Evolutionary conservation across 176 grass and related monocot species (phyloP).

Genomic region (Microstegium vimineum): DNA sequence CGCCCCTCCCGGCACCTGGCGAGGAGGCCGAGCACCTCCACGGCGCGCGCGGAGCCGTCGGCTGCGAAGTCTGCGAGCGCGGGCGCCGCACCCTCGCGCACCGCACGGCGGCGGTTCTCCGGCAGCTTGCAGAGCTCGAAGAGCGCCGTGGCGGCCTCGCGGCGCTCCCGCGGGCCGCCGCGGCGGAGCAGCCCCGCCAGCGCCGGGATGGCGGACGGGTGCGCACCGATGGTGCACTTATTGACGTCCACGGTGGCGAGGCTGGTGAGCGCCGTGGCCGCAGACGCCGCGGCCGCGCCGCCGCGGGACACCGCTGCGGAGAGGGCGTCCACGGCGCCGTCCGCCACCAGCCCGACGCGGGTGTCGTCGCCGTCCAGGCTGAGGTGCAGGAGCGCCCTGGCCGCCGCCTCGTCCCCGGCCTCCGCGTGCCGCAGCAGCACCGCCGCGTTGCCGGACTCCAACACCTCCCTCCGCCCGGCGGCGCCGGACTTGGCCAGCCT

Average conservation of each 20-base stretch:
- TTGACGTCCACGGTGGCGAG: conserved; percentile 92
- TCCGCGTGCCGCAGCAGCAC: conserved; percentile 61
- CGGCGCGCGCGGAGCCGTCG: too few species aligned
- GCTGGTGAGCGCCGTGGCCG: conserved; percentile 73
- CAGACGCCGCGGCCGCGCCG: conserved; percentile 50
- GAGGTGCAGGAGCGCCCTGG: conserved; percentile 55
- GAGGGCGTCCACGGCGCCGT: conserved; percentile 77
- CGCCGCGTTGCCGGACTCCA: conserved; percentile 57
- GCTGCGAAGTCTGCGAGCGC: too few species aligned
- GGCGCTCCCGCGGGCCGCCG: too few species aligned
- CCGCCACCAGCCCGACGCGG: conserved; percentile 73
- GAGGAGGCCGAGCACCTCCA: conserved; percentile 68
- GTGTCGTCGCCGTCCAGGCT: conserved; percentile 85
- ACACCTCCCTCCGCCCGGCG: conserved; percentile 46
- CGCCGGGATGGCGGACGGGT: conserved; percentile 40
- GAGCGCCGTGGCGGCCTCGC: too few species aligned
- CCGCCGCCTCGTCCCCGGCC: conserved; percentile 36
- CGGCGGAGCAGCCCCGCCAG: too few species aligned
- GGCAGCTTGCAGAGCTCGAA: too few species aligned
- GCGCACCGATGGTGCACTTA: conserved; percentile 88
- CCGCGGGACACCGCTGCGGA: conserved; percentile 38
- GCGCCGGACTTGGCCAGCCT: conserved; percentile 47
- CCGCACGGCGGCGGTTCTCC: too few species aligned
- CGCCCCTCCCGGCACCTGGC: conserved; percentile 71
- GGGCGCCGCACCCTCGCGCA: too few species aligned